These are phyloP conservation scores for Leccinum barrowsii DNA, from an alignment of 768 basidiomycete genomes.

Conservation along the genomic window DNA sequence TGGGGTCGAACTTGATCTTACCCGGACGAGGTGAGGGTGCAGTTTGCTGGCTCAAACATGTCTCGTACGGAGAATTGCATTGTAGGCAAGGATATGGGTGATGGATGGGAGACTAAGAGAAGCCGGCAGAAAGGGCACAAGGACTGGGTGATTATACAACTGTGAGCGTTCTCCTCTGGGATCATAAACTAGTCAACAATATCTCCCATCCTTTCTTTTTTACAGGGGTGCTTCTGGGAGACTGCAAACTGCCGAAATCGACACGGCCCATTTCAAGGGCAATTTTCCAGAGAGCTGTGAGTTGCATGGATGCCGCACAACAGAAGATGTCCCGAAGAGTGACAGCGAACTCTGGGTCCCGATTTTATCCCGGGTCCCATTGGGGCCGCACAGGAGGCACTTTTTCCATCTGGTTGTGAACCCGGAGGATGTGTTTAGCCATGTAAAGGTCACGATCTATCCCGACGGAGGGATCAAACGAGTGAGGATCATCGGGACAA, in stretches of 20 bases:
- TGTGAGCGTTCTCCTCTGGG: constrained; percentile 46
- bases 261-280: constrained; percentile 94
- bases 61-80: not conserved
- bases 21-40: constrained; percentile 73
- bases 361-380: constrained; percentile 71
- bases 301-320: constrained; percentile 52
- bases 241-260: constrained; percentile 80
- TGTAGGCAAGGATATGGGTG: constrained; percentile 85
- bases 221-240: constrained; percentile 68
- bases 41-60: not conserved
- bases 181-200: not conserved
- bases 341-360: constrained; percentile 55
- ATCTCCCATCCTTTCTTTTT: not conserved
- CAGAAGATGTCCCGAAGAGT: constrained; percentile 37
- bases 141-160: constrained; percentile 87
- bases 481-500: constrained; percentile 73
- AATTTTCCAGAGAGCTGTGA: constrained; percentile 92
- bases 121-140: constrained; percentile 76
- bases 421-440: constrained; percentile 59
- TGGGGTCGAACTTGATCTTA: constrained; percentile 85
- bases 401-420: constrained; percentile 79
- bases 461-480: constrained; percentile 97
- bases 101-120: constrained; percentile 98
- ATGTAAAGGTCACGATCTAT: constrained; percentile 84
- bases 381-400: constrained; percentile 88